These are phyloP conservation scores for Pestalotiopsis fici DNA, from an alignment of 2,329 filamentous ascomycete genomes.

Conservation along the genomic window DNA sequence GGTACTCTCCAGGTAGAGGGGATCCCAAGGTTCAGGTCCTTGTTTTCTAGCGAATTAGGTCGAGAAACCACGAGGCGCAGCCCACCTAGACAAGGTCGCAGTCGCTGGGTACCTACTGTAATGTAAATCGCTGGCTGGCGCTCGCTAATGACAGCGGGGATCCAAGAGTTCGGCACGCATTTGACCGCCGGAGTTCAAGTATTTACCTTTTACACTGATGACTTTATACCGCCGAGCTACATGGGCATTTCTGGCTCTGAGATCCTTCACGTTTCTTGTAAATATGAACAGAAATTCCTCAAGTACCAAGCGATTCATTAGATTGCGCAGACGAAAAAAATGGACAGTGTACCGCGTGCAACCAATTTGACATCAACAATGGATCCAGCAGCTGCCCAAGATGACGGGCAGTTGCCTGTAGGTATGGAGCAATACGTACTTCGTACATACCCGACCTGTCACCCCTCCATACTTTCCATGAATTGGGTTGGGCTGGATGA, in stretches of 20 bases:
- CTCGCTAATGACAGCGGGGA: neutral
- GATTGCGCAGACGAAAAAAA: too few species aligned
- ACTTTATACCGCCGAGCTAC: too few species aligned
- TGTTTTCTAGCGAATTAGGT: conserved; percentile 5
- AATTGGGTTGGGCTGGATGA: neutral
- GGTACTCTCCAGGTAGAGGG: neutral
- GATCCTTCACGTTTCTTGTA: too few species aligned
- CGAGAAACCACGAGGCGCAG: conserved; percentile 10
- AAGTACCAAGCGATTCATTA: too few species aligned
- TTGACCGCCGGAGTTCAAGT: neutral
- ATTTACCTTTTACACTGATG: neutral
- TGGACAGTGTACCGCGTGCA: too few species aligned
- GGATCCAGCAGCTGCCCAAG: neutral
- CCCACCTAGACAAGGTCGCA: conserved; percentile 4
- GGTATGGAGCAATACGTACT: neutral
- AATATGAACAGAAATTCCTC: too few species aligned
- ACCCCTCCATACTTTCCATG: neutral
- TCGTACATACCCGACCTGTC: too few species aligned
- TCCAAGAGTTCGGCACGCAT: neutral
- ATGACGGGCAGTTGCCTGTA: neutral
- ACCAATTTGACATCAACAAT: neutral
- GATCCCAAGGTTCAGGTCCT: neutral
- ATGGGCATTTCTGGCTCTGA: too few species aligned
- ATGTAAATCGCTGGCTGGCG: neutral
- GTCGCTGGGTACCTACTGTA: neutral